Conservation (phyloP, 768 basidiomycete species). For the Mycena chlorophos region DNA sequence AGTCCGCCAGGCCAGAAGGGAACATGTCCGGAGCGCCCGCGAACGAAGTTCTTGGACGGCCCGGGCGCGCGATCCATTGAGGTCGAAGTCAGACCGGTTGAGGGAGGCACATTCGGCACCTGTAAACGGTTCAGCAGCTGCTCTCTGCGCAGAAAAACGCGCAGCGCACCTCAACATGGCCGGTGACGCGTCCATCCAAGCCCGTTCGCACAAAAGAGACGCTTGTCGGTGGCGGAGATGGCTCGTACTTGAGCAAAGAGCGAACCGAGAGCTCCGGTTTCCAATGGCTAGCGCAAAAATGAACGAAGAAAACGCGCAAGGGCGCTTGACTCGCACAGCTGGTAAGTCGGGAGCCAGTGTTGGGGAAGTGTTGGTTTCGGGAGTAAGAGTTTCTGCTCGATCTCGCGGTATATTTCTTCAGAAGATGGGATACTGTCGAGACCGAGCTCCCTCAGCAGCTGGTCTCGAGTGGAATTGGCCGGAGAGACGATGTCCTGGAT, state of each 20-base stretch:
- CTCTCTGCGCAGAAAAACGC: background rate
- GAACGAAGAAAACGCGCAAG: constrained; percentile 14
- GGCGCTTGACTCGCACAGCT: constrained; percentile 60
- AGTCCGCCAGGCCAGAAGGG: constrained; percentile 96
- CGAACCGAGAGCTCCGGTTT: constrained; percentile 60
- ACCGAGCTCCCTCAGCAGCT: constrained; percentile 55
- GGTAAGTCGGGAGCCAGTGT: constrained; percentile 78
- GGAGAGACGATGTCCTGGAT: constrained; percentile 53
- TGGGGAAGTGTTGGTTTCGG: constrained; percentile 66
- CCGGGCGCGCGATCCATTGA: constrained; percentile 85
- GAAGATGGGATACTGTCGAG: constrained; percentile 58
- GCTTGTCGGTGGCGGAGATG: constrained; percentile 73
- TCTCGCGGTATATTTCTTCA: constrained; percentile 60
- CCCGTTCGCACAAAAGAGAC: constrained; percentile 76
- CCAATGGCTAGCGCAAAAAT: constrained; percentile 61
- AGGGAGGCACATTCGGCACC: constrained; percentile 54
- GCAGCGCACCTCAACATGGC: constrained; percentile 71
- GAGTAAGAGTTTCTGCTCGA: constrained; percentile 74
- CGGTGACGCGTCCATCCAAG: constrained; percentile 75
- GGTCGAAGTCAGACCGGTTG: constrained; percentile 80
- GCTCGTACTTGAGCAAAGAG: constrained; percentile 61
- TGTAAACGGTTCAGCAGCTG: constrained; percentile 31
- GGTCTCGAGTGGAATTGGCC: constrained; percentile 34
- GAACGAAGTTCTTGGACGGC: constrained; percentile 76
- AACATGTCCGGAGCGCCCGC: constrained; percentile 90